Percentiles rank a stretch among this genome's conserved stretches.
Conservation (phyloP, 192 early-diverging fungal genomes). For the Coemansia sp. region DNA sequence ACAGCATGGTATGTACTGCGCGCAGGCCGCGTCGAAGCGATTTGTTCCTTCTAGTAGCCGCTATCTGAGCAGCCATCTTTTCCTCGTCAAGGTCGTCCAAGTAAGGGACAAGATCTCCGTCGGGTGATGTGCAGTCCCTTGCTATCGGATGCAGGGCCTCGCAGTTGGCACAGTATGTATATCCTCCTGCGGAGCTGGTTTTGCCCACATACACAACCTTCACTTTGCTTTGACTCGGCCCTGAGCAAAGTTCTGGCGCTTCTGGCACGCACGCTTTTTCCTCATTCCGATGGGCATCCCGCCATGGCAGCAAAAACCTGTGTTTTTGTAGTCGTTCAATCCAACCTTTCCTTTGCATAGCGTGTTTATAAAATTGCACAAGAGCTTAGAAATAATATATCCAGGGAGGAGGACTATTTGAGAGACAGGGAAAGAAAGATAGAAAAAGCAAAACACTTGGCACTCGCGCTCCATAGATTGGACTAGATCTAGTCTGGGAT, state of each 20-base stretch:
- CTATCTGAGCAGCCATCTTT: slow-evolving; percentile 30
- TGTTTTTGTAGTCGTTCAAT: slow-evolving; percentile 15
- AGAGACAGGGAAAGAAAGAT: background rate
- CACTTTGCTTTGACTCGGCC: slow-evolving; percentile 13
- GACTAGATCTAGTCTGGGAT: no score
- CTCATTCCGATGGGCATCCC: background rate
- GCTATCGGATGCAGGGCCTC: slow-evolving; percentile 7
- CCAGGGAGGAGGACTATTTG: background rate
- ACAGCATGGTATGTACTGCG: background rate
- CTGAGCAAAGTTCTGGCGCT: background rate
- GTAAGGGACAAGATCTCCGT: slow-evolving; percentile 33
- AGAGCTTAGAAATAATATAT: background rate
- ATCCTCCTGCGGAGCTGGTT: slow-evolving; percentile 10
- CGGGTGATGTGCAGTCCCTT: slow-evolving; percentile 2
- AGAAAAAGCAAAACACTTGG: background rate
- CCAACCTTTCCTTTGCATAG: slow-evolving; percentile 10
- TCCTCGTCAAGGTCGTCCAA: slow-evolving; percentile 44
- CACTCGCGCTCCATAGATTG: no score
- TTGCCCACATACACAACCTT: slow-evolving; percentile 25
- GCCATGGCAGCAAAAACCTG: slow-evolving; percentile 6
- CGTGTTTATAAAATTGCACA: background rate
- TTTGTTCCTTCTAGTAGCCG: slow-evolving; percentile 18
- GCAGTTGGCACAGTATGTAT: slow-evolving; percentile 5
- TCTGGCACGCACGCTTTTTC: background rate
- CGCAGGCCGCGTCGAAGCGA: slow-evolving; percentile 4